Conservation (phyloP, 352 stramenopile species). For the Phytophthora megakarya region DNA sequence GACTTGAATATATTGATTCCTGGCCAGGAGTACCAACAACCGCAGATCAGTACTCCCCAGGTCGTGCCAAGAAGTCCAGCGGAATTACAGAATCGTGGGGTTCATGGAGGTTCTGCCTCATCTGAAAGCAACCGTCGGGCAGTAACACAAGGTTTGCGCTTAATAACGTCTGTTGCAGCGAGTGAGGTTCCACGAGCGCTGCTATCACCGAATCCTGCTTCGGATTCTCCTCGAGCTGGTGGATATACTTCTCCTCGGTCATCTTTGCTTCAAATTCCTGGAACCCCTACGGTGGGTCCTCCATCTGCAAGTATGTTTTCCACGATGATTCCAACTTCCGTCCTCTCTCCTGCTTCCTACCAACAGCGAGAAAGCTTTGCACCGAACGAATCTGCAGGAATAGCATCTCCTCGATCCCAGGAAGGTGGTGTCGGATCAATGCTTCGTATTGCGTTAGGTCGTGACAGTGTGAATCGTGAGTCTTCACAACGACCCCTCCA, state of each 20-base stretch:
- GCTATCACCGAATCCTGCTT: slow-evolving; percentile 84
- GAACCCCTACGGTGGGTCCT: slow-evolving; percentile 62
- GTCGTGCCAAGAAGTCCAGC: slow-evolving; percentile 68
- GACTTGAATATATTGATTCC: slow-evolving; percentile 54
- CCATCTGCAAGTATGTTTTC: slow-evolving; percentile 59
- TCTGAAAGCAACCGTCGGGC: slow-evolving; percentile 38
- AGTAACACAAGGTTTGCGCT: slow-evolving; percentile 69
- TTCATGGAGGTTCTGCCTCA: slow-evolving; percentile 31
- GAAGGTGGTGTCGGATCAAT: slow-evolving; percentile 59
- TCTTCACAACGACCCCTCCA: slow-evolving; percentile 37
- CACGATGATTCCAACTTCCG: slow-evolving; percentile 40
- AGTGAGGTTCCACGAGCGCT: slow-evolving; percentile 80
- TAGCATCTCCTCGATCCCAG: slow-evolving; percentile 28
- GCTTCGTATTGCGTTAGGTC: slow-evolving; percentile 75
- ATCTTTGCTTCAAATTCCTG: slow-evolving; percentile 68
- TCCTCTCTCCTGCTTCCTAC: slow-evolving; percentile 83
- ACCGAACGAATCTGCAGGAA: slow-evolving; percentile 27
- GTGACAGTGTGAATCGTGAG: slow-evolving; percentile 74
- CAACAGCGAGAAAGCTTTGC: slow-evolving; percentile 79
- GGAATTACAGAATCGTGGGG: slow-evolving; percentile 83
- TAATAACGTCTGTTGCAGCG: slow-evolving; percentile 85
- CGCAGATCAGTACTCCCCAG: slow-evolving; percentile 38
- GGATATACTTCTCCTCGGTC: slow-evolving; percentile 82
- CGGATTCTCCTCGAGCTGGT: slow-evolving; percentile 80
- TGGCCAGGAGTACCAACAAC: slow-evolving; percentile 79